A percentile compares a stretch with the other conserved stretches of the same genome.
Evolutionary conservation across 148 eudicot genomes (phyloP).

Genomic region (Rhododendron vialii): DNA sequence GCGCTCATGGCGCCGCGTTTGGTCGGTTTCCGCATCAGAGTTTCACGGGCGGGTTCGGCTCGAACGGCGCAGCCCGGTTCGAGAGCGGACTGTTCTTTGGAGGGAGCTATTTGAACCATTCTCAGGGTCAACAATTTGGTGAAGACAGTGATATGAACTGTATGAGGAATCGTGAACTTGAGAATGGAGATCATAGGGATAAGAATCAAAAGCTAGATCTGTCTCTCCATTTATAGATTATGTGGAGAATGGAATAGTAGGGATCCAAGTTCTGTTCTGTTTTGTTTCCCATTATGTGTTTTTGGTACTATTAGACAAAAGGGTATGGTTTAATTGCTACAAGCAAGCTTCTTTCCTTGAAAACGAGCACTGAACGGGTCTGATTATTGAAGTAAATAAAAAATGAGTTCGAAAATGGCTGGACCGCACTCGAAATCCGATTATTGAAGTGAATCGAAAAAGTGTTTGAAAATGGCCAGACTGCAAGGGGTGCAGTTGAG

Average conservation of each 20-base stretch:
- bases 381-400: too few relatives aligned
- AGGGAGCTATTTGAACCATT: conserved; percentile 19
- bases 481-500: too few relatives aligned
- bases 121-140: conserved; percentile 14
- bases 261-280: neutral
- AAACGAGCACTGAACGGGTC: too few relatives aligned
- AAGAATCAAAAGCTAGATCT: conserved; percentile 62
- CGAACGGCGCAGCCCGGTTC: conserved; percentile 38
- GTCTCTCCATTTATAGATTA: conserved; percentile 63
- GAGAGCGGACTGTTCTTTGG: conserved; percentile 31
- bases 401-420: too few relatives aligned
- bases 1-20: conserved; percentile 42
- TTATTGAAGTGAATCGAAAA: too few relatives aligned
- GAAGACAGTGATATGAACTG: conserved; percentile 26
- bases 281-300: neutral
- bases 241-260: neutral
- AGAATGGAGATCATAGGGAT: conserved; percentile 13
- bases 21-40: conserved; percentile 28
- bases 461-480: too few relatives aligned
- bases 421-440: too few relatives aligned
- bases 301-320: neutral
- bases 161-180: conserved; percentile 1
- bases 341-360: neutral
- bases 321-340: neutral
- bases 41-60: conserved; percentile 34